Evolutionary conservation across 1,284 basidiomycete species (phyloP), one percentile per base, ranked within the genome.

Genomic region (Termitomyces sp.): DNA sequence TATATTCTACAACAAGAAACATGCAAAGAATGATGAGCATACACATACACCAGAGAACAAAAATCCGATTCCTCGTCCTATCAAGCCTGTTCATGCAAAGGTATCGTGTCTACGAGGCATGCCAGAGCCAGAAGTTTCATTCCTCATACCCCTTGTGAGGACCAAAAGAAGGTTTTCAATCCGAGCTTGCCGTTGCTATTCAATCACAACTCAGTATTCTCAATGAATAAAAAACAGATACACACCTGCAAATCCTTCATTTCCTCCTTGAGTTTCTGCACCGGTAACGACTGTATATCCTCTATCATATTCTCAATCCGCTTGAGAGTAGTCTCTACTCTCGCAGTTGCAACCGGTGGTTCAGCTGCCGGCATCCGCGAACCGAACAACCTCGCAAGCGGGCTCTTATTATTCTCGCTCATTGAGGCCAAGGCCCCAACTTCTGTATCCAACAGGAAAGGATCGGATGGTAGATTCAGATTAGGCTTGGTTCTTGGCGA

Each of bases 161-260:
- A 73, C 72, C 35, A 81, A 63, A 46, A 91, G 61, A 40, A 91
- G 70, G 50, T 77, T 80, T 66, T 91, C 88, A 58, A 91, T 91
- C 31, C 88, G 77, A 21, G 83, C 81, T 71, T 91, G 88, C 40
- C 85, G 83, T 49, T 88, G 86, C 86, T 88, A 57, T 37, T 34
- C 18, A 10, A 19, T 37, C 26, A 35, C 16, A 5, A 11, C 14
- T 44, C 33, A 44, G 31, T 31, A 28, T 39, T 9, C 7, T 34
- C 34, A 35, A 18, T 54, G n/a, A 46, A 49, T 21, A 48, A 54
- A n/a, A n/a, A n/a, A n/a, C n/a, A n/a, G 9, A 24, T 21, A 7
- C 21, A 50, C 48, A 86, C 86, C 75, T 88, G 86, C 43, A 91
- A 68, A 63, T 91, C 88, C 64, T 83, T 87, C 78, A 91, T 86